These are phyloP conservation scores for Cercospora zeina DNA, from an alignment of 2,329 filamentous ascomycete genomes.

Conservation along the genomic window DNA sequence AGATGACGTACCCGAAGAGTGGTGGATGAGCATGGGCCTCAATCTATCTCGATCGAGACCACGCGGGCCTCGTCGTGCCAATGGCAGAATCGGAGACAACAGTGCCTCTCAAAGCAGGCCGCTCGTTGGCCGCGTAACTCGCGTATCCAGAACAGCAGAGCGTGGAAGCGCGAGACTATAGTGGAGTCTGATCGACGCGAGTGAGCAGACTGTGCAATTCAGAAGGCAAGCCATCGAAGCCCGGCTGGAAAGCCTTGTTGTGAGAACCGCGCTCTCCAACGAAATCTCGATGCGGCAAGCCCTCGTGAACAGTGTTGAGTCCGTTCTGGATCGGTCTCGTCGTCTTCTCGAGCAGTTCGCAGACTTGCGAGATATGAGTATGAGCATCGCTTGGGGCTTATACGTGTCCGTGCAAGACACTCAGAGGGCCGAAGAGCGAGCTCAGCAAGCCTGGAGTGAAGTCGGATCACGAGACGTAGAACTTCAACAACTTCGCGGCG, in stretches of 20 bases:
- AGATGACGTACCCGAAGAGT: conserved; percentile 77
- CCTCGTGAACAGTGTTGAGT: not conserved
- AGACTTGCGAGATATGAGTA: not conserved
- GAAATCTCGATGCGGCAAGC: not conserved
- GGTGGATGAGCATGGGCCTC: conserved; percentile 62
- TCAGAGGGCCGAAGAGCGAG: not conserved
- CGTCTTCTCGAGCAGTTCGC: not conserved
- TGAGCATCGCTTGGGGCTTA: not conserved
- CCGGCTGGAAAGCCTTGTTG: not conserved
- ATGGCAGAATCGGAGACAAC: conserved; percentile 12
- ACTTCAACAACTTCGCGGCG: not conserved
- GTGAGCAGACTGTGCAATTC: not conserved
- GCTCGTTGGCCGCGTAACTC: conserved; percentile 4
- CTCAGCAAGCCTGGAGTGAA: conserved; percentile 6
- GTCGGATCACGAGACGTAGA: not conserved
- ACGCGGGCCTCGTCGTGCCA: conserved; percentile 12
- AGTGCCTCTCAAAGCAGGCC: conserved; percentile 4
- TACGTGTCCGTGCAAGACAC: not conserved
- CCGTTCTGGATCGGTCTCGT: not conserved
- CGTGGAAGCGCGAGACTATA: conserved; percentile 17
- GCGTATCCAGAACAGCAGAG: not conserved
- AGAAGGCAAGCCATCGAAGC: conserved; percentile 5
- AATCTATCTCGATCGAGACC: conserved; percentile 34
- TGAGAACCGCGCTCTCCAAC: not conserved
- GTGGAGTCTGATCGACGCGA: conserved; percentile 1